These are phyloP conservation scores for Penicillium turbatum DNA, from an alignment of 495 filamentous ascomycete species.

Conservation along the genomic window DNA sequence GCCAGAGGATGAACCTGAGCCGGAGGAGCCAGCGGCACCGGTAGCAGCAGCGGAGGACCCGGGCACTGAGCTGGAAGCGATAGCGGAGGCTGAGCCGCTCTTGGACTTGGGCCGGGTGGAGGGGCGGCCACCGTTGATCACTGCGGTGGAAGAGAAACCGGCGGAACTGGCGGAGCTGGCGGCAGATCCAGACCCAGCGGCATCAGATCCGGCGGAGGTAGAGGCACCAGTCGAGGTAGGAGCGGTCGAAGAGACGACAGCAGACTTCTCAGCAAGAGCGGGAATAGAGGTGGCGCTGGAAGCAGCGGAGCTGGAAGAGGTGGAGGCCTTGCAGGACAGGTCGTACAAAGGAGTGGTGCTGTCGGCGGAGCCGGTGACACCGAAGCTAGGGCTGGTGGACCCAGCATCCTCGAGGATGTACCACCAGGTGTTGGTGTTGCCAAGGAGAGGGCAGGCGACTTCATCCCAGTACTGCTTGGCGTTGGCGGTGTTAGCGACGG, in stretches of 20 bases:
- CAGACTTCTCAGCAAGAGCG: conserved; percentile 8
- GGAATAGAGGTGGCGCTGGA: conserved; percentile 20
- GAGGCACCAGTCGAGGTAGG: conserved; percentile 2
- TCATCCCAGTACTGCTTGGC: conserved; percentile 75
- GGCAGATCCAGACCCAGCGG: conserved; percentile 14
- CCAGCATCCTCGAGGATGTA: conserved; percentile 67
- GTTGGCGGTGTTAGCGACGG: conserved; percentile 61
- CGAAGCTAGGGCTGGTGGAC: conserved; percentile 68
- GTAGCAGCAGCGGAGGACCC: background rate
- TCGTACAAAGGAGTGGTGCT: conserved; percentile 59
- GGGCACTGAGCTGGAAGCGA: background rate
- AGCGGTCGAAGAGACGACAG: conserved; percentile 4
- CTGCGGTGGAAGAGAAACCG: conserved; percentile 9
- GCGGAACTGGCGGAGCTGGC: conserved; percentile 12
- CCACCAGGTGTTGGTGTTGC: conserved; percentile 66
- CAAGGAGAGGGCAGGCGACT: conserved; percentile 70
- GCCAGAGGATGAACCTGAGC: conserved; percentile 9
- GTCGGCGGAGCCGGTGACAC: conserved; percentile 51
- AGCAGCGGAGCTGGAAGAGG: conserved; percentile 19
- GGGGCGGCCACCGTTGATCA: conserved; percentile 11
- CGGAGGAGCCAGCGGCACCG: background rate
- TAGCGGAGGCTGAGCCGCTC: conserved; percentile 6
- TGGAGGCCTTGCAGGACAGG: conserved; percentile 50
- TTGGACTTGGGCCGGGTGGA: conserved; percentile 13
- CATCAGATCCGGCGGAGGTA: conserved; percentile 10